Evolutionary conservation across 2,329 filamentous ascomycete genomes (phyloP), one percentile per base, ranked within the genome.

Genomic region (Fusarium scirpi): DNA sequence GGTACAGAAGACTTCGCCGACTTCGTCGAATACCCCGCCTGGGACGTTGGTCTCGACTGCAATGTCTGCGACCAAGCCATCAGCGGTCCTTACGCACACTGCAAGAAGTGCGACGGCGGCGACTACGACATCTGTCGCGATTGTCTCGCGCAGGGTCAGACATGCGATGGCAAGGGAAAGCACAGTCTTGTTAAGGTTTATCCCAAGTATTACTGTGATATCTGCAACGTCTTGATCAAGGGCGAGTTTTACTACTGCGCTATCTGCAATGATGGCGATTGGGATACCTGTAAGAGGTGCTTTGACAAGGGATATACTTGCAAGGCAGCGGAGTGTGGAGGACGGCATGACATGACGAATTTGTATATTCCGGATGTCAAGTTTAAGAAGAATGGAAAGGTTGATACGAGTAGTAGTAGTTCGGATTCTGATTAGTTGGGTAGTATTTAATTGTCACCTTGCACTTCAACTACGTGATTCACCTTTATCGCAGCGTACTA

Each of bases 161-260:
- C 46, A 0, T 69, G 65, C 12, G 57, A 72, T 8, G 69, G 69
- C 0, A 47, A 60, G 1, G 69, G 69, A 0, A 67, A 72, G n/a
- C 65, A 72, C 6, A 58, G 38, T 6, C 30, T 72, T 6, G 45
- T 69, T 20, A 72, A 72, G 18, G 65, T 72, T 24, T 69, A 72
- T 24, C 69, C 66, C 18, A 64, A 70, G 12, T 65, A 60, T 11
- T 54, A 38, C 8, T 72, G 62, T 13, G 48, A 72, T 7, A 25
- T 52, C 4, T 72, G 69, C 20, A 58, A 67, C 0, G 34, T 68
- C 2, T 32, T 48, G 22, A 70, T 70, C 41, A 38, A 43, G 12
- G 69, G 59, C 0, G 56, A 59, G 13, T 72, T 72, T 6, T 72
- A 72, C 8, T 61, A 62, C 11, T 72, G 66, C 3, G n/a, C 15